These are phyloP conservation scores for Pseudonitzschia delicatissima DNA, from an alignment of 108 stramenopile genomes.

Conservation along the genomic window DNA sequence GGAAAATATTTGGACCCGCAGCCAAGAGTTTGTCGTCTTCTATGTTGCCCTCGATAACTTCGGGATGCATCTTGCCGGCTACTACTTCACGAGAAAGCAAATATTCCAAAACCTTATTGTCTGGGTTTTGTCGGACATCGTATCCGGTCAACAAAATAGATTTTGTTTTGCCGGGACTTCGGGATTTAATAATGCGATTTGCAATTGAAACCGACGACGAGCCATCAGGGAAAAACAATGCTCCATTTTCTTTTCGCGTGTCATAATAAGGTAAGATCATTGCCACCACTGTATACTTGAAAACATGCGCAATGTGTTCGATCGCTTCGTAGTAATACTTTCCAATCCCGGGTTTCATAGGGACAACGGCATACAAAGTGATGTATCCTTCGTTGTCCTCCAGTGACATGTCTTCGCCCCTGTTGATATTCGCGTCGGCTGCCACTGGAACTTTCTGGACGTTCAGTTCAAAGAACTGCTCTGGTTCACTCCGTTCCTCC, in stretches of 20 bases:
- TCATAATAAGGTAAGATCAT: constrained; percentile 7
- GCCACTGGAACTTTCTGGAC: not conserved
- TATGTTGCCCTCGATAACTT: not conserved
- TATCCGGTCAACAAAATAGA: not conserved
- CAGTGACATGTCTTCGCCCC: not conserved
- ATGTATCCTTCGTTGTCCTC: constrained; percentile 17
- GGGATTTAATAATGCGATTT: not conserved
- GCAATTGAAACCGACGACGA: not conserved
- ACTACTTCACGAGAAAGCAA: not conserved
- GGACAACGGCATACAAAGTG: constrained; percentile 3
- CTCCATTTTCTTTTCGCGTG: not conserved
- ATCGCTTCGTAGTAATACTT: constrained; percentile 13
- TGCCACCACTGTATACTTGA: constrained; percentile 10
- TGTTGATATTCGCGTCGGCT: not conserved
- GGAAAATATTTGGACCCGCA: not conserved
- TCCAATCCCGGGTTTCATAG: constrained; percentile 4
- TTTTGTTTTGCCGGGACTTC: not conserved
- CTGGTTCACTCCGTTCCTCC: constrained; percentile 2
- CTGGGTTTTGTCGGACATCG: not conserved
- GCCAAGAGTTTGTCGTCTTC: not conserved
- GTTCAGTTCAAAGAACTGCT: not conserved
- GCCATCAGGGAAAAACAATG: not conserved
- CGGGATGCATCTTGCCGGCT: not conserved
- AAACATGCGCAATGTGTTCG: constrained; percentile 11
- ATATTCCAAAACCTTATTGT: not conserved